A percentile compares a stretch with the other conserved stretches of the same genome.
phyloP scores from a whole-genome alignment of 805 yeast species.

The Priceomyces castillae region DNA sequence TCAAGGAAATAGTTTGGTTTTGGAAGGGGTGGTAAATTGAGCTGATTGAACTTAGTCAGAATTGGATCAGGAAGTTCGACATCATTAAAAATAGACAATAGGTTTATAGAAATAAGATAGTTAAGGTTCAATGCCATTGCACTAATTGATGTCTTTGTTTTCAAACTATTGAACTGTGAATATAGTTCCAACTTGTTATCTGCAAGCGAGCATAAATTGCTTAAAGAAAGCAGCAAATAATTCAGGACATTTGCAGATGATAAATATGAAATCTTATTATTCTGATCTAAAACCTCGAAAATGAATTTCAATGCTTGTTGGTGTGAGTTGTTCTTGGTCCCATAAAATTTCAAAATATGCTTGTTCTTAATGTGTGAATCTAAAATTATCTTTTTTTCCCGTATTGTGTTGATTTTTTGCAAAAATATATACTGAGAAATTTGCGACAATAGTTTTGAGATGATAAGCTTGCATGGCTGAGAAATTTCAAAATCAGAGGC shows the following conservation, averaged over 20 bases:
- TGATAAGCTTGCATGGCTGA: neutral
- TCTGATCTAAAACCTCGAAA: conserved; percentile 24
- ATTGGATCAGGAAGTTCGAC: conserved; percentile 12
- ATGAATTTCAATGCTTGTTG: conserved; percentile 15
- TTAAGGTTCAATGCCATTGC: conserved; percentile 15
- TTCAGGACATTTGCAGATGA: conserved; percentile 6
- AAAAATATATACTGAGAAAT: neutral
- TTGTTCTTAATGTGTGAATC: neutral
- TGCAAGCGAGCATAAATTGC: conserved; percentile 2
- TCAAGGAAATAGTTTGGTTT: conserved; percentile 20
- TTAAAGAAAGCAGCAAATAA: conserved; percentile 11
- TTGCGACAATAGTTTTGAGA: neutral
- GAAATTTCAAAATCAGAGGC: neutral
- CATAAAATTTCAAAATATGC: neutral
- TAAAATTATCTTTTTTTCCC: neutral
- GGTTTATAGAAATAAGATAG: conserved; percentile 14
- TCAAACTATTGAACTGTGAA: conserved; percentile 16
- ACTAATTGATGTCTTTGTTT: conserved; percentile 21
- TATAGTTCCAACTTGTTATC: conserved; percentile 15
- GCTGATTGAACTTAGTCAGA: conserved; percentile 13
- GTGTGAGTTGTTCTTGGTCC: neutral
- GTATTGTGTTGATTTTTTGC: neutral
- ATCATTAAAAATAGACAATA: conserved; percentile 9
- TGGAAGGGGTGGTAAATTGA: conserved; percentile 30
- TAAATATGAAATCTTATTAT: conserved; percentile 11